A percentile compares a stretch with the other conserved stretches of the same genome.
Conservation (phyloP, 768 basidiomycete genomes). For the Suillus paluster region DNA sequence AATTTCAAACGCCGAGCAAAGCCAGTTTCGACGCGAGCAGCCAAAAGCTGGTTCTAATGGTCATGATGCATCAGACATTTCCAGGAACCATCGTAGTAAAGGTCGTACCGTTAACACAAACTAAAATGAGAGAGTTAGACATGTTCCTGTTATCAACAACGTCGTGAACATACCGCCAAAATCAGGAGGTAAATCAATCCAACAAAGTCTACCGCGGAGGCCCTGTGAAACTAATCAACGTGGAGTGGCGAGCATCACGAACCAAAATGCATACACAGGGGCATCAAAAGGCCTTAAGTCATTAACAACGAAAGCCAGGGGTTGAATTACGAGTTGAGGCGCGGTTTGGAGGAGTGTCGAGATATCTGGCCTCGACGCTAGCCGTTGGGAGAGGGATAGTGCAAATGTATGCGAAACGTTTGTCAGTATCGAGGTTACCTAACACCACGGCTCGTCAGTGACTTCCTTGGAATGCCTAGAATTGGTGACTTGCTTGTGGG, state of each 20-base stretch:
- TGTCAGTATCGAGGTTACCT: slow-evolving; percentile 40
- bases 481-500: slow-evolving; percentile 12
- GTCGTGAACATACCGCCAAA: slow-evolving; percentile 25
- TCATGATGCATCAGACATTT: neutral
- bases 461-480: slow-evolving; percentile 7
- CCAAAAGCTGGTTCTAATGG: slow-evolving; percentile 35
- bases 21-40: slow-evolving; percentile 42
- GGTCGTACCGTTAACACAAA: slow-evolving; percentile 32
- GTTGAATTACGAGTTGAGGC: slow-evolving; percentile 52
- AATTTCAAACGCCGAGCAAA: slow-evolving; percentile 44
- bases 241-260: neutral
- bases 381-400: slow-evolving; percentile 33
- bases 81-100: neutral
- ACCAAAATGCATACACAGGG: slow-evolving; percentile 49
- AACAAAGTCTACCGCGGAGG: slow-evolving; percentile 55
- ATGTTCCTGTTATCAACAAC: neutral
- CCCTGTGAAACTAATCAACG: slow-evolving; percentile 36
- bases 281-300: slow-evolving; percentile 63
- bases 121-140: slow-evolving; percentile 18
- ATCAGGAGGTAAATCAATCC: slow-evolving; percentile 57
- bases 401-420: slow-evolving; percentile 42
- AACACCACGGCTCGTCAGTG: neutral
- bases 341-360: slow-evolving; percentile 46
- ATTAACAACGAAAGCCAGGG: slow-evolving; percentile 50
- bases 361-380: slow-evolving; percentile 33